Base-by-base conservation (phyloP, 163 green algal species). In the Scenedesmus sp. region DNA sequence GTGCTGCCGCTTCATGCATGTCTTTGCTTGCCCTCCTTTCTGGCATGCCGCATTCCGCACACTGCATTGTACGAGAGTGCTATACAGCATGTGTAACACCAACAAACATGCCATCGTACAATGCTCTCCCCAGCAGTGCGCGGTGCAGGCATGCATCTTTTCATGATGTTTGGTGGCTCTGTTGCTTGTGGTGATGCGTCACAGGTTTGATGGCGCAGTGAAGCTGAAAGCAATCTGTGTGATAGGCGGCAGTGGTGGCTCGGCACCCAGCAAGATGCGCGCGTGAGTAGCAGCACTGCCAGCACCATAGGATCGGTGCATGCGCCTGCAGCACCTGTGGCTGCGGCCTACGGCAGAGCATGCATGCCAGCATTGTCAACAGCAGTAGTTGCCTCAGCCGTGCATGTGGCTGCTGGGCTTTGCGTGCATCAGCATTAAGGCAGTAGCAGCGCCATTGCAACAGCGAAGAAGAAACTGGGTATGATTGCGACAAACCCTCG, bases 201-300 rank as follows among this genome's bases (percentile, higher is more conserved):
- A 15, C 90, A 96, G 94, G 6, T 96, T 97, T 91, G 92, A 96
- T 61, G 94, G 96, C 13, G 93, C 93, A 7, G 95, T 96, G 6
- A 97, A 96, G 92, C 93, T 97, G 26, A 97, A 96, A 83, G 95
- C 93, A 20, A 95, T 97, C 78, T 92, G 81, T 30, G 56, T 97
- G 22, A 95, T 97, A 30, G 95, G 95, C 6, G 96, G 95, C 1
- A 35, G 42, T 9, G 92, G 94, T 42, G 95, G 95, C 51, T 94
- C 89, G 5, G 88, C 92, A 1, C 96, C 96, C 33, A 53, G 83
- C 33, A 92, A 95, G 61, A 70, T 98, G 80, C 93, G 94, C 86
- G 95, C 95, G 56, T 94, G 83, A 93, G 93, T 90, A 72, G 59
- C 59, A 35, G 59, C 59, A 33, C 22, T 35, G 20, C 22, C 59